Conservation (phyloP, 2,329 filamentous ascomycete species). For the Hirsutella rhossiliensis region DNA sequence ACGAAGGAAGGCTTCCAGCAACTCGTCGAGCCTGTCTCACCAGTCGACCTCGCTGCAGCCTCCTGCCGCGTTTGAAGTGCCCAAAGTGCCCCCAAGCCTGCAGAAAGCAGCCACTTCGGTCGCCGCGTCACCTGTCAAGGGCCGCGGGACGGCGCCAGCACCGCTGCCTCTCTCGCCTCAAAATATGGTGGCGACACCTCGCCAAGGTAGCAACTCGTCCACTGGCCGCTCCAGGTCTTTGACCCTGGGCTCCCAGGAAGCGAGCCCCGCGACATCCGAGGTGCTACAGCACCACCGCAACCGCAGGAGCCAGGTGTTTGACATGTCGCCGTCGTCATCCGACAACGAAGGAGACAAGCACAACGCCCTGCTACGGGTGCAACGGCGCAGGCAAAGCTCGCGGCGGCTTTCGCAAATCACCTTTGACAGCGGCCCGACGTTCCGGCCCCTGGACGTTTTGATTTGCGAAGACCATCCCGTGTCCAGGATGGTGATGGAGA, state of each 20-base stretch:
- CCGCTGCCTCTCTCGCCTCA: constrained; percentile 48
- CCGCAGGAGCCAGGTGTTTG: constrained; percentile 85
- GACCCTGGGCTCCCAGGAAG: constrained; percentile 89
- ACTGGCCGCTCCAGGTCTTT: constrained; percentile 69
- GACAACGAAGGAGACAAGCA: constrained; percentile 93
- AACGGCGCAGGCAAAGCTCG: constrained; percentile 91
- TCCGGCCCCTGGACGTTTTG: constrained; percentile 82
- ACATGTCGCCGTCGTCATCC: constrained; percentile 93
- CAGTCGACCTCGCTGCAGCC: constrained; percentile 64
- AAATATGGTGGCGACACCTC: constrained; percentile 47
- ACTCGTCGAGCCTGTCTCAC: constrained; percentile 72
- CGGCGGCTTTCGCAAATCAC: constrained; percentile 85
- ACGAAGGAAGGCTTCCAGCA: constrained; percentile 84
- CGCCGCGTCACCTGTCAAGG: constrained; percentile 44
- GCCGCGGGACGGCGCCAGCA: constrained; percentile 36
- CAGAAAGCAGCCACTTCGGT: constrained; percentile 48
- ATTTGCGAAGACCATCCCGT: constrained; percentile 98
- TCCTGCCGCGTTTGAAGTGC: constrained; percentile 58
- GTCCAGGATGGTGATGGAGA: constrained; percentile 97
- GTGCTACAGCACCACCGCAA: constrained; percentile 73
- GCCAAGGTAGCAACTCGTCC: constrained; percentile 49
- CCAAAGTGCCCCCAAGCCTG: constrained; percentile 46
- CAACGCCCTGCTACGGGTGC: constrained; percentile 81
- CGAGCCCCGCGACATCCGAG: constrained; percentile 59
- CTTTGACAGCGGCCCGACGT: constrained; percentile 70